Conservation (phyloP, 169 alveolate genomes). For the Plasmodium relictum region DNA sequence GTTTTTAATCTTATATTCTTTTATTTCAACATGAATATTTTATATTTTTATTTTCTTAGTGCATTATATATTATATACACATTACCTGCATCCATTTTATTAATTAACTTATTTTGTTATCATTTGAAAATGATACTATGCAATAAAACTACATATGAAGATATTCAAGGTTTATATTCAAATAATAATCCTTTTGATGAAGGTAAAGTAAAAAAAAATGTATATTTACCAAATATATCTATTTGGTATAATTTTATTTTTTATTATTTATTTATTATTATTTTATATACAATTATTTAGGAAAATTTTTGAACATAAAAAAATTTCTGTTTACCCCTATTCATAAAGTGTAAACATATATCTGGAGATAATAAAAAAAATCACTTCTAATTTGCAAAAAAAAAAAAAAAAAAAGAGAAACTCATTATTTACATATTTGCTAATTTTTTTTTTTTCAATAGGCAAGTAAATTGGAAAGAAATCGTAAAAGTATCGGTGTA, state of each 20-base stretch:
- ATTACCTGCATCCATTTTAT: conserved; percentile 37
- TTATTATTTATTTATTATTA: neutral
- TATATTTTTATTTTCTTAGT: conserved; percentile 16
- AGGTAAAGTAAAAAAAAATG: conserved; percentile 33
- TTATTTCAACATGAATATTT: conserved; percentile 4
- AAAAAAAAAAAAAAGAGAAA: too few species aligned
- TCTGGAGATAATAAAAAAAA: neutral
- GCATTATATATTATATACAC: conserved; percentile 58
- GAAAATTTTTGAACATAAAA: conserved; percentile 33
- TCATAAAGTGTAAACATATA: conserved; percentile 32
- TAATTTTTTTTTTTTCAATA: neutral
- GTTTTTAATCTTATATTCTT: conserved; percentile 10
- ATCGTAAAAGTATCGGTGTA: conserved; percentile 42
- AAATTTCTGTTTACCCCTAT: conserved; percentile 64
- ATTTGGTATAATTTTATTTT: neutral
- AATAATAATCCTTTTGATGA: conserved; percentile 64
- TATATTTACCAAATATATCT: neutral
- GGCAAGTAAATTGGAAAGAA: conserved; percentile 73
- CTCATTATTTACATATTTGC: too few species aligned
- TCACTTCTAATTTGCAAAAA: neutral
- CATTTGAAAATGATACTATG: conserved; percentile 62
- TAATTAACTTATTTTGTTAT: conserved; percentile 56
- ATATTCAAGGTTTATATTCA: conserved; percentile 59
- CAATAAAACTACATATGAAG: conserved; percentile 72
- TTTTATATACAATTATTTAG: conserved; percentile 6